These are phyloP conservation scores for Botrytis paeoniae DNA, from an alignment of 2,329 filamentous ascomycete genomes.

Conservation along the genomic window DNA sequence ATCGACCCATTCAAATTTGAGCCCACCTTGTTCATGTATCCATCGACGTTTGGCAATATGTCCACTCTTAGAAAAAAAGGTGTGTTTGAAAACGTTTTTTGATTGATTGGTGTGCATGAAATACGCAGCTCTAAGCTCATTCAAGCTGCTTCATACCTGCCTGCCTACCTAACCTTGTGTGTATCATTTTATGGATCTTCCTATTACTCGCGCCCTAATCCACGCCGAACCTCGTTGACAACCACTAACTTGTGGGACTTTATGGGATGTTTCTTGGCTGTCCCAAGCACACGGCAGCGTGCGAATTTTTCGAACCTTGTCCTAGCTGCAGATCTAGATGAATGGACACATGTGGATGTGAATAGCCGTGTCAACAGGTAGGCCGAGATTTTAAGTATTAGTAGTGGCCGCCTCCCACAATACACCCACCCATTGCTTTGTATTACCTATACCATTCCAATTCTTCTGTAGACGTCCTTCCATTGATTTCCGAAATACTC, in stretches of 20 bases:
- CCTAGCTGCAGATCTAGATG: neutral
- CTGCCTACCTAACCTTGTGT: neutral
- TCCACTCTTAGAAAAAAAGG: neutral
- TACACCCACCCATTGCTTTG: neutral
- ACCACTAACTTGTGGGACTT: neutral
- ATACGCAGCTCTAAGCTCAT: neutral
- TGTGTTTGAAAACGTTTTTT: neutral
- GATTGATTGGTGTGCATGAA: neutral
- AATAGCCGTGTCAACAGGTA: neutral
- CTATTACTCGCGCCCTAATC: neutral
- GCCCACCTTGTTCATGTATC: neutral
- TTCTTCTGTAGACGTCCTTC: neutral
- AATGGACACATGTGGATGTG: neutral
- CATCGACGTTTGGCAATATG: neutral
- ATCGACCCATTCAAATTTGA: neutral
- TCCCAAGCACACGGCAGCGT: constrained; percentile 9
- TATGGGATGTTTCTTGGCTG: neutral
- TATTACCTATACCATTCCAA: neutral
- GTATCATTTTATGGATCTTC: neutral
- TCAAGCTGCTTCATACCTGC: neutral
- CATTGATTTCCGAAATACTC: neutral
- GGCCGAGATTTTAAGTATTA: constrained; percentile 7
- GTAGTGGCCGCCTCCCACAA: neutral
- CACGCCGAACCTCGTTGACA: neutral
- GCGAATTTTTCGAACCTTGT: neutral